Percentiles rank a stretch among this genome's conserved stretches.
These are phyloP conservation scores for Raphanus hybrid DNA, from an alignment of 441 rosid genomes.

Conservation along the genomic window DNA sequence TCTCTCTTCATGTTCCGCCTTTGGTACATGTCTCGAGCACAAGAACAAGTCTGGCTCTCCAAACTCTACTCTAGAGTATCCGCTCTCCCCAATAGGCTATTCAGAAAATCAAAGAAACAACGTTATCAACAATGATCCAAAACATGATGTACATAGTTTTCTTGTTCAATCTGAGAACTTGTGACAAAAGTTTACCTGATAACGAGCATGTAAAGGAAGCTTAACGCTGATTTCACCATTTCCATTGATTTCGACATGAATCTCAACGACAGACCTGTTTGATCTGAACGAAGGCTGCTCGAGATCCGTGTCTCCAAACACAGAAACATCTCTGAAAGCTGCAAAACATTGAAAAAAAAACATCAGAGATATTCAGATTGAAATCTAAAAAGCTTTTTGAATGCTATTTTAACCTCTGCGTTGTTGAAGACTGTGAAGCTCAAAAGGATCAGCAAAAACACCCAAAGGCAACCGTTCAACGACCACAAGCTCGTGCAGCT, in stretches of 20 bases:
- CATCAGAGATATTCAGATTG: background rate
- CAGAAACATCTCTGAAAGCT: slow-evolving; percentile 65
- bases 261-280: slow-evolving; percentile 74
- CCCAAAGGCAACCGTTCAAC: slow-evolving; percentile 77
- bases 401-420: slow-evolving; percentile 51
- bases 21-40: slow-evolving; percentile 46
- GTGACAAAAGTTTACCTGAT: slow-evolving; percentile 55
- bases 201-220: slow-evolving; percentile 86
- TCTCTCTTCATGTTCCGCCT: slow-evolving; percentile 35
- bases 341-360: too few relatives aligned
- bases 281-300: slow-evolving; percentile 83
- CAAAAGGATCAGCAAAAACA: slow-evolving; percentile 89
- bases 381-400: background rate
- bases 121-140: background rate
- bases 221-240: slow-evolving; percentile 53
- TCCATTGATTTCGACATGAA: slow-evolving; percentile 59
- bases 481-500: slow-evolving; percentile 52
- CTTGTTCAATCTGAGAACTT: background rate
- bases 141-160: background rate
- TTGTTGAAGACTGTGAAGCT: slow-evolving; percentile 69
- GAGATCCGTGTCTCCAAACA: slow-evolving; percentile 83
- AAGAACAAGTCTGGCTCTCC: slow-evolving; percentile 69
- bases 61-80: slow-evolving; percentile 66
- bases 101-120: slow-evolving; percentile 12
- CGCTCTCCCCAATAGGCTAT: slow-evolving; percentile 69